Base-by-base conservation (phyloP, 306 rosid genomes). In the Citrullus colocynthis region DNA sequence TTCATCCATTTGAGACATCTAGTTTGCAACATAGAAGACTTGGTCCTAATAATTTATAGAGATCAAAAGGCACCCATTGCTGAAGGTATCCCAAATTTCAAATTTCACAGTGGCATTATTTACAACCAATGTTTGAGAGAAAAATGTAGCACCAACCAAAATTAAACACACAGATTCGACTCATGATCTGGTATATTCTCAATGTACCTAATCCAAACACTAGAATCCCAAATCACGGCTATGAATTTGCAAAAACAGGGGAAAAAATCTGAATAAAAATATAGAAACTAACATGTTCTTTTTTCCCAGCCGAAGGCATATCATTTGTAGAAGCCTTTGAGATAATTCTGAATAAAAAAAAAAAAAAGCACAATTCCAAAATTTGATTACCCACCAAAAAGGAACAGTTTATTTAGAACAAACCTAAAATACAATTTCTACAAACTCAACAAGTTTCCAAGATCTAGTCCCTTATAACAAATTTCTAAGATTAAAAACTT, bases 201-300 rank as follows among this genome's bases (percentile, higher is more conserved):
- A 24, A 24, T 24, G 28, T 24, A 24, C 28, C 28, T 24, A 24
- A 13, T 24, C 42, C 77, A 75, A 63, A 6, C 12, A 75, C 14
- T 44, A 56, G 20, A 18, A 56, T 51, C n/a, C 42, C 30, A 71
- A 48, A 59, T 15, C 15, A 12, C 28, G n/a, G 55, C 73, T 10
- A 67, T 30, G 15, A 66, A 65, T 49, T 51, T n/a, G 48, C 12
- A 63, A 34, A 55, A 37, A 60, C 2, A 7, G 17, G 0, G 17
- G 45, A 14, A 32, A 51, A 60, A 56, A 41, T 24, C 7, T 10
- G 34, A 80, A 75, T 54, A 15, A 34, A 52, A 14, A 79, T 36
- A 73, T n/a, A 14, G 6, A 78, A 63, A 83, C 80, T 55, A 77
- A 88, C 98, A 92, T 90, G 97, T 55, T 92, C 97, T 84, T 91